Percentiles rank a stretch among this genome's conserved stretches.
Evolutionary conservation across 164 flowering plant species (phyloP).

Genomic region (Litsea cubeba): DNA sequence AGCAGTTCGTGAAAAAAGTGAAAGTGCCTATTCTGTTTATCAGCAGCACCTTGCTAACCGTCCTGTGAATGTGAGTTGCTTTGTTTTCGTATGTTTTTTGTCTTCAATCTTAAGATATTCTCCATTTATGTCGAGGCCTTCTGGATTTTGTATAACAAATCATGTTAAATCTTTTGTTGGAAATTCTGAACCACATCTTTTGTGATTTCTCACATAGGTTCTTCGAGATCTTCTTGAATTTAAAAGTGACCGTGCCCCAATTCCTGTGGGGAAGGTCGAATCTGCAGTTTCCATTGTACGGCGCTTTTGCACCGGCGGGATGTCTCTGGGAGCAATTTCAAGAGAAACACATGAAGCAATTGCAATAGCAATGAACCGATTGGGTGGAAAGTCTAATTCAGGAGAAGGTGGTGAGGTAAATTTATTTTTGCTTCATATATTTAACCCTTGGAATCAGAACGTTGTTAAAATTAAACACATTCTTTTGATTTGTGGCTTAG

Average conservation of each 20-base stretch:
- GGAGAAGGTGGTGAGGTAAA: constrained; percentile 99
- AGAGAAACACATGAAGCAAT: constrained; percentile 99
- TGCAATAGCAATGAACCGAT: constrained; percentile 97
- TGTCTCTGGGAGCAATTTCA: constrained; percentile 99
- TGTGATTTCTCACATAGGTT: constrained; percentile 42
- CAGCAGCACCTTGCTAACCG: constrained; percentile 98
- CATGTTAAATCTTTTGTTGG: background rate
- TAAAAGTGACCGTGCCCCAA: constrained; percentile 84
- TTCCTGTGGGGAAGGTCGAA: constrained; percentile 93
- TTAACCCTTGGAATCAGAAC: background rate
- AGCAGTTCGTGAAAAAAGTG: constrained; percentile 93
- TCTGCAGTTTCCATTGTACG: constrained; percentile 84
- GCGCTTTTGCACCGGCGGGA: constrained; percentile 98
- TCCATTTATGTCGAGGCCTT: background rate
- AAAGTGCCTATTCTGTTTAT: constrained; percentile 80
- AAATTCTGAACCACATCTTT: background rate
- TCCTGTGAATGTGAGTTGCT: constrained; percentile 80
- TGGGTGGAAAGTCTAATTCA: constrained; percentile 96
- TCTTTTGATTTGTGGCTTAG: background rate
- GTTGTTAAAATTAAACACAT: background rate
- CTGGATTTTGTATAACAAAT: background rate
- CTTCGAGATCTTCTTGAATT: constrained; percentile 96
- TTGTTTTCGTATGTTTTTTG: background rate
- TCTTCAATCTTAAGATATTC: background rate
- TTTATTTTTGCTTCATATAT: background rate